Evolutionary conservation across 768 basidiomycete genomes (phyloP).

Genomic region (Leccinum aurantiacum): DNA sequence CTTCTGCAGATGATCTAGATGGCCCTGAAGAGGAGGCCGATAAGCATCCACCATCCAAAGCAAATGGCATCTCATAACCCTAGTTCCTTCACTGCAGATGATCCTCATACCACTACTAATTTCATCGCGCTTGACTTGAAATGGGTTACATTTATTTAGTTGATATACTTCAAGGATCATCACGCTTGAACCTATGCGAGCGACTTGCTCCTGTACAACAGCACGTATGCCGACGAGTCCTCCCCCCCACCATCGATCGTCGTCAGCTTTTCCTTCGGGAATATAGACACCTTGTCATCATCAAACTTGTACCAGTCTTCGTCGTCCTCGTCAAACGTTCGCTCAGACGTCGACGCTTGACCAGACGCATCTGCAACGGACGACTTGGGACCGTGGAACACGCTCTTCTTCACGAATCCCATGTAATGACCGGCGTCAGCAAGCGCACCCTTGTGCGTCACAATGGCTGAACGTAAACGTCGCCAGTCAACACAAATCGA

Average conservation of each 20-base stretch:
- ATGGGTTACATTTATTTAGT: slow-evolving; percentile 14
- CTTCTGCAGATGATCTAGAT: slow-evolving; percentile 68
- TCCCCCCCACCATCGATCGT: slow-evolving; percentile 91
- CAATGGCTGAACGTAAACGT: slow-evolving; percentile 63
- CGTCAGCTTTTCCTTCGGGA: slow-evolving; percentile 79
- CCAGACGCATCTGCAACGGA: slow-evolving; percentile 1
- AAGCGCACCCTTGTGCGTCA: slow-evolving; percentile 95
- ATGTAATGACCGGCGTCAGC: slow-evolving; percentile 98
- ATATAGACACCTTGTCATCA: slow-evolving; percentile 88
- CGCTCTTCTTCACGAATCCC: slow-evolving; percentile 81
- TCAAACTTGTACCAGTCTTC: slow-evolving; percentile 97
- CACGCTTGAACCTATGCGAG: slow-evolving; percentile 29
- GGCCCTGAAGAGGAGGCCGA: slow-evolving; percentile 36
- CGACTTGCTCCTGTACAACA: slow-evolving; percentile 74
- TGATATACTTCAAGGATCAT: slow-evolving; percentile 15
- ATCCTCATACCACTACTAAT: slow-evolving; percentile 13
- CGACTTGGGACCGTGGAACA: slow-evolving; percentile 46
- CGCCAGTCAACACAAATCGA: neutral
- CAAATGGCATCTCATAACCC: slow-evolving; percentile 28
- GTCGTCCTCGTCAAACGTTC: slow-evolving; percentile 50
- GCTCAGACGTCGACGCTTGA: slow-evolving; percentile 14
- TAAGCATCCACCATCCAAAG: slow-evolving; percentile 15
- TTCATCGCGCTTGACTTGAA: slow-evolving; percentile 5
- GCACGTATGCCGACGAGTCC: slow-evolving; percentile 86
- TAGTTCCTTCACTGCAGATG: slow-evolving; percentile 4